Evolutionary conservation across 345 rosid genomes (phyloP).

Genomic region (Excoecaria cochinchinensis): DNA sequence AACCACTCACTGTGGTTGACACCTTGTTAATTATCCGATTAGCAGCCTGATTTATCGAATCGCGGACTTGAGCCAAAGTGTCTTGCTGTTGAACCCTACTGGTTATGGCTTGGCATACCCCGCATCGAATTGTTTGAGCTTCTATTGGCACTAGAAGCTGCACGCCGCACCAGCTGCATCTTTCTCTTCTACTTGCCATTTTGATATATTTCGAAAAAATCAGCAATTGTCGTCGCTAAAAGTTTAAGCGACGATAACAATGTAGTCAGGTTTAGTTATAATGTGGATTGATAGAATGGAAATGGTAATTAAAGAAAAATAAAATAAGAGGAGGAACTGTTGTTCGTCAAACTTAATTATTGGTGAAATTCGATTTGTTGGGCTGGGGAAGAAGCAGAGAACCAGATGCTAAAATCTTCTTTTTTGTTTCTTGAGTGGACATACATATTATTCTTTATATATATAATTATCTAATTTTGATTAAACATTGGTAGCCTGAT

Average conservation of each 20-base stretch:
- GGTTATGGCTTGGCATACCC: conserved; percentile 44
- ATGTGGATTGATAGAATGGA: not conserved
- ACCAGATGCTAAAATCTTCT: conserved; percentile 23
- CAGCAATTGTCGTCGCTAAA: too few species aligned
- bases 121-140: conserved; percentile 39
- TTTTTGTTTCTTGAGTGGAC: conserved; percentile 10
- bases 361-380: conserved; percentile 7
- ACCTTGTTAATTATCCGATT: conserved; percentile 17
- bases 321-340: not conserved
- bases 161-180: conserved; percentile 52
- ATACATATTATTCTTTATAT: not conserved
- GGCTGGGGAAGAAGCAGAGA: conserved; percentile 7
- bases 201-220: too few species aligned
- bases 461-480: conserved; percentile 4
- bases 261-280: not conserved
- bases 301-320: not conserved
- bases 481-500: not conserved
- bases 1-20: conserved; percentile 8
- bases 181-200: conserved; percentile 45
- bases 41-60: conserved; percentile 19
- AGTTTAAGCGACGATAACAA: too few species aligned
- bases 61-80: conserved; percentile 22
- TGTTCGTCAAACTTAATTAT: conserved; percentile 1
- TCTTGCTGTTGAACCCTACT: conserved; percentile 28
- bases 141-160: conserved; percentile 43